A percentile compares a stretch with the other conserved stretches of the same genome.
phyloP scores from a whole-genome alignment of 805 yeast species.

The Metahyphopichia silvanorum region DNA sequence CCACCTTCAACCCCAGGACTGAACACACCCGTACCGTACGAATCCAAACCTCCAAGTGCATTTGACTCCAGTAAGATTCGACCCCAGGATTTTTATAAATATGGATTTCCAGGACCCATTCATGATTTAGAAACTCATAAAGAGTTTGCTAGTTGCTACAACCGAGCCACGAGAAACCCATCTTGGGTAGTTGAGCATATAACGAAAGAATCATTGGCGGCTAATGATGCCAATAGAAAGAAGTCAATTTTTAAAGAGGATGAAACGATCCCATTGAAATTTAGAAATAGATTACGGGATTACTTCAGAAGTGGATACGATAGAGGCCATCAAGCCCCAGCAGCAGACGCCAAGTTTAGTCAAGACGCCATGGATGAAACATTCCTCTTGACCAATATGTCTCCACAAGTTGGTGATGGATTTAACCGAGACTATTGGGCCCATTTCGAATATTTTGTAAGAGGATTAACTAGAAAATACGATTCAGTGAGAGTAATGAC shows the following conservation, averaged over 20 bases:
- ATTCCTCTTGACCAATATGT: constrained; percentile 81
- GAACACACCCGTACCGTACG: constrained; percentile 4
- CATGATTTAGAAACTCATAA: constrained; percentile 73
- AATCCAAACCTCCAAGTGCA: neutral
- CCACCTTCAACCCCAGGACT: constrained; percentile 8
- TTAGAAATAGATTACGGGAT: constrained; percentile 75
- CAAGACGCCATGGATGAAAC: constrained; percentile 96
- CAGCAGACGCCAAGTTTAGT: constrained; percentile 90
- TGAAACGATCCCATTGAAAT: constrained; percentile 69
- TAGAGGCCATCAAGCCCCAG: constrained; percentile 97
- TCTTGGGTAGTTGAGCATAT: constrained; percentile 88
- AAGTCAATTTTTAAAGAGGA: constrained; percentile 86
- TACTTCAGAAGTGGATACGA: constrained; percentile 95
- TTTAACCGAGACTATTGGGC: constrained; percentile 98
- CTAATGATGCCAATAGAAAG: constrained; percentile 65
- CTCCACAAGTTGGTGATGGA: constrained; percentile 97
- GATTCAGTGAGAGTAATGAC: constrained; percentile 81
- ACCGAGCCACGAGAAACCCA: constrained; percentile 82
- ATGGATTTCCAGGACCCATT: constrained; percentile 94
- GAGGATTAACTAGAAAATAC: constrained; percentile 72
- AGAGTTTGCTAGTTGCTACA: constrained; percentile 84
- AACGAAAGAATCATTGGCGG: constrained; percentile 64
- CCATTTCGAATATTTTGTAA: constrained; percentile 84
- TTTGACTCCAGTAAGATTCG: constrained; percentile 42
- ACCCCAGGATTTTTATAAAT: constrained; percentile 82